phyloP scores from a whole-genome alignment of 2,329 filamentous ascomycete genomes.

The Alternaria sp. region DNA sequence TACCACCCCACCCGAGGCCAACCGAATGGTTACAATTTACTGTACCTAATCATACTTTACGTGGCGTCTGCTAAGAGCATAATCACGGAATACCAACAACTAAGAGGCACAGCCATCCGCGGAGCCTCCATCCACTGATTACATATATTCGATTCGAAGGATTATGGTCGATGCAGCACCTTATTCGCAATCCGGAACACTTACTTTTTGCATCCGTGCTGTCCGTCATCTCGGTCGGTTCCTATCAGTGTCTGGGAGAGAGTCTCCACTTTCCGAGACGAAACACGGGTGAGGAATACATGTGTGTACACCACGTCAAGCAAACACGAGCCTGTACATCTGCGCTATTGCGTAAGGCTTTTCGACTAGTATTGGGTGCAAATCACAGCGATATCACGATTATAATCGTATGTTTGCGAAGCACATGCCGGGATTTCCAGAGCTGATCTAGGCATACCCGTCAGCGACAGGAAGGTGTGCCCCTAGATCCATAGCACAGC shows the following conservation, averaged over 20 bases:
- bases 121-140: neutral
- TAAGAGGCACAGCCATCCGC: neutral
- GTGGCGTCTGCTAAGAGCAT: neutral
- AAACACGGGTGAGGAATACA: neutral
- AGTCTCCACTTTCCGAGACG: neutral
- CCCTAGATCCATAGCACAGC: neutral
- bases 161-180: neutral
- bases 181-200: neutral
- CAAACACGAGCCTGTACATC: neutral
- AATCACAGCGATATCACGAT: neutral
- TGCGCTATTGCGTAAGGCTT: neutral
- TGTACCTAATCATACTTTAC: conserved; percentile 8
- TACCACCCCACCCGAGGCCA: neutral
- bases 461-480: neutral
- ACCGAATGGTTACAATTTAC: conserved; percentile 7
- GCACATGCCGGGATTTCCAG: neutral
- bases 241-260: neutral
- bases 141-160: neutral
- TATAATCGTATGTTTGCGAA: neutral
- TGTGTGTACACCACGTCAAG: neutral
- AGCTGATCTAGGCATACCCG: neutral
- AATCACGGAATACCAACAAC: neutral
- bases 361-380: neutral
- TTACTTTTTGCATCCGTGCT: neutral
- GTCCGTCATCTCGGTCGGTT: neutral